A percentile compares a stretch with the other conserved stretches of the same genome.
phyloP scores from a whole-genome alignment of 225 moss, liverwort and hornwort genomes.

The Rhytidiadelphus loreus region DNA sequence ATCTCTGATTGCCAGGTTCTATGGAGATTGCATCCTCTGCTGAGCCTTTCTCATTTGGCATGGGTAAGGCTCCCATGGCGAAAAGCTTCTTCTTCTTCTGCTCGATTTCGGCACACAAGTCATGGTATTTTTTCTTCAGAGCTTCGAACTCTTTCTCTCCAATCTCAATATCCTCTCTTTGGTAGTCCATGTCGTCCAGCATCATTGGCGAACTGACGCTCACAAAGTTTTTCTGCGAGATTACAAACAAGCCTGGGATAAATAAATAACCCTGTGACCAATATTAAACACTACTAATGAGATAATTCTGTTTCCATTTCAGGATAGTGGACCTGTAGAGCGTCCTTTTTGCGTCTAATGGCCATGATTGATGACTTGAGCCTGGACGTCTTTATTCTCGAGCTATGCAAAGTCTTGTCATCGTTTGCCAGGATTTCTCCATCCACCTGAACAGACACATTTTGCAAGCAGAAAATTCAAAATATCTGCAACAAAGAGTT shows the following conservation, averaged over 20 bases:
- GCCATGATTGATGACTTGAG: slow-evolving; percentile 52
- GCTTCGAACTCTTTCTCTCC: slow-evolving; percentile 32
- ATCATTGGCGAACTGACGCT: slow-evolving; percentile 41
- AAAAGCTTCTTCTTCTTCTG: background rate
- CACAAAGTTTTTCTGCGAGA: slow-evolving; percentile 63
- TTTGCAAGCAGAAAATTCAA: background rate
- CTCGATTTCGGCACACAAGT: slow-evolving; percentile 7
- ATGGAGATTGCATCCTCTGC: background rate
- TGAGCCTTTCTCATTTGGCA: background rate
- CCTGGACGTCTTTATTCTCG: slow-evolving; percentile 46
- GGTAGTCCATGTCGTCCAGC: slow-evolving; percentile 68
- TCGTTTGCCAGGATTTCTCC: slow-evolving; percentile 52
- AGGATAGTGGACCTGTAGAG: slow-evolving; percentile 36
- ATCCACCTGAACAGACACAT: slow-evolving; percentile 22
- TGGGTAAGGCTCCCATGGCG: background rate
- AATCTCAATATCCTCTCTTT: slow-evolving; percentile 54
- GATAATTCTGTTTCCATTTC: background rate
- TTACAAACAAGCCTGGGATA: background rate
- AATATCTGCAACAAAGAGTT: background rate
- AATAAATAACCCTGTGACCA: background rate
- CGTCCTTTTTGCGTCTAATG: slow-evolving; percentile 42
- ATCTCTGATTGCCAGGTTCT: background rate
- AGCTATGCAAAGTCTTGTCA: slow-evolving; percentile 53
- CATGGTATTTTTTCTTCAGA: slow-evolving; percentile 33
- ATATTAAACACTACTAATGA: background rate